These are phyloP conservation scores for Pseudotulostoma volvatum DNA, from an alignment of 495 filamentous ascomycete genomes.

Conservation along the genomic window DNA sequence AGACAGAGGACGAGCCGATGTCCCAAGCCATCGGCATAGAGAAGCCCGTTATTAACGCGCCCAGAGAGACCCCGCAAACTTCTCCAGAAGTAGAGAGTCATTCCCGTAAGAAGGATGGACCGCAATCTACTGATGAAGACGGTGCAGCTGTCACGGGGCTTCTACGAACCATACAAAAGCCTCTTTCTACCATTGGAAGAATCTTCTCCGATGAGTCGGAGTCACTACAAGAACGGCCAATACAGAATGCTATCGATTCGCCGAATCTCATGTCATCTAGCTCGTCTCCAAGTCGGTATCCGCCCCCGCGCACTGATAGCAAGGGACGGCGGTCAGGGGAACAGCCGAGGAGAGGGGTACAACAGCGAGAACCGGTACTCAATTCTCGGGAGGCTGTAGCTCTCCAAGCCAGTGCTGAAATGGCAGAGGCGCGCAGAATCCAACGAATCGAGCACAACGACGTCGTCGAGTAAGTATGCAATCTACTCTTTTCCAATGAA, in stretches of 20 bases:
- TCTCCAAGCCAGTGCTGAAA: slow-evolving; percentile 81
- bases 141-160: slow-evolving; percentile 71
- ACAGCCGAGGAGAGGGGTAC: slow-evolving; percentile 15
- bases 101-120: slow-evolving; percentile 25
- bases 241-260: slow-evolving; percentile 39
- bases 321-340: slow-evolving; percentile 34
- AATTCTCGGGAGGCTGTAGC: slow-evolving; percentile 82
- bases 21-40: slow-evolving; percentile 22
- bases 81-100: slow-evolving; percentile 41
- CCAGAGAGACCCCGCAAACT: slow-evolving; percentile 30
- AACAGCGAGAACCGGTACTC: slow-evolving; percentile 17
- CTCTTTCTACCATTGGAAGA: slow-evolving; percentile 84
- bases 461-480: slow-evolving; percentile 52
- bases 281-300: slow-evolving; percentile 39
- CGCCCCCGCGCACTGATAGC: slow-evolving; percentile 29
- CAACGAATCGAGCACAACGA: slow-evolving; percentile 72
- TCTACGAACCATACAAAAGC: slow-evolving; percentile 78
- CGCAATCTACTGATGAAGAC: slow-evolving; percentile 42
- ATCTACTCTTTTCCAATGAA: background rate
- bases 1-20: slow-evolving; percentile 17
- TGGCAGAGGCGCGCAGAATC: slow-evolving; percentile 73
- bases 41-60: slow-evolving; percentile 5
- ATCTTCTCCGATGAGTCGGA: slow-evolving; percentile 78
- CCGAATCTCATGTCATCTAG: slow-evolving; percentile 41
- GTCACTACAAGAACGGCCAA: slow-evolving; percentile 21